phyloP scores from a whole-genome alignment of 83 land plant species.

The Diphasiastrum complanatum region DNA sequence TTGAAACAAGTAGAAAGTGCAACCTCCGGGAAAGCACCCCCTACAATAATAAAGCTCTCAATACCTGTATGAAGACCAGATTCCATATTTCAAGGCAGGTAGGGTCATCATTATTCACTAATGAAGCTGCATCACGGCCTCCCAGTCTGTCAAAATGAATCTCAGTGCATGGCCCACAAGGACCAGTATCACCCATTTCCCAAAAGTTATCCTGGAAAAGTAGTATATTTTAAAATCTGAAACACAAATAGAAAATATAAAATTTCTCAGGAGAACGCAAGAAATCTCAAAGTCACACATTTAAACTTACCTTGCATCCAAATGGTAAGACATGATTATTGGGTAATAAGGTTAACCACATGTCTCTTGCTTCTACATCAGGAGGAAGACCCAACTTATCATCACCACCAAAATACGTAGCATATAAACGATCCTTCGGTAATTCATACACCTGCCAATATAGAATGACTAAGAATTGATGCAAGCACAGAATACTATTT shows the following conservation, averaged over 20 bases:
- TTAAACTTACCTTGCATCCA: conserved; percentile 70
- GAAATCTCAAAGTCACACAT: not conserved
- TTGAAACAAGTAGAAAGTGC: not conserved
- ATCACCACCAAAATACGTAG: conserved; percentile 95
- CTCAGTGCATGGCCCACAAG: conserved; percentile 98
- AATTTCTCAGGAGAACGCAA: not conserved
- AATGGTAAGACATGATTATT: conserved; percentile 68
- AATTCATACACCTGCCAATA: conserved; percentile 61
- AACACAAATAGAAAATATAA: not conserved
- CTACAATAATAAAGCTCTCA: too few species aligned
- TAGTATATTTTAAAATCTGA: not conserved
- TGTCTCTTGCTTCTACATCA: conserved; percentile 77
- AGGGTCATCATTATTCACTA: conserved; percentile 94
- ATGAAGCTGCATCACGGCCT: conserved; percentile 60
- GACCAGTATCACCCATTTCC: conserved; percentile 99
- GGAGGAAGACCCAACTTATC: conserved; percentile 66
- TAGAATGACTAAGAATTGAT: not conserved
- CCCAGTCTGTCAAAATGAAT: conserved; percentile 93
- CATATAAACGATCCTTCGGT: conserved; percentile 70
- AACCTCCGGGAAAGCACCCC: not conserved
- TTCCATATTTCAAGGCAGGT: conserved; percentile 98
- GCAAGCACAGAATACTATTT: too few species aligned
- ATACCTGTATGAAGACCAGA: conserved; percentile 92
- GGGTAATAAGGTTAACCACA: conserved; percentile 68
- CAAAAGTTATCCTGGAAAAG: conserved; percentile 82